Percentiles rank a stretch among this genome's conserved stretches.
These are phyloP conservation scores for Chrysanthemum makinoi DNA, from an alignment of 129 eudicot genomes.

Conservation along the genomic window DNA sequence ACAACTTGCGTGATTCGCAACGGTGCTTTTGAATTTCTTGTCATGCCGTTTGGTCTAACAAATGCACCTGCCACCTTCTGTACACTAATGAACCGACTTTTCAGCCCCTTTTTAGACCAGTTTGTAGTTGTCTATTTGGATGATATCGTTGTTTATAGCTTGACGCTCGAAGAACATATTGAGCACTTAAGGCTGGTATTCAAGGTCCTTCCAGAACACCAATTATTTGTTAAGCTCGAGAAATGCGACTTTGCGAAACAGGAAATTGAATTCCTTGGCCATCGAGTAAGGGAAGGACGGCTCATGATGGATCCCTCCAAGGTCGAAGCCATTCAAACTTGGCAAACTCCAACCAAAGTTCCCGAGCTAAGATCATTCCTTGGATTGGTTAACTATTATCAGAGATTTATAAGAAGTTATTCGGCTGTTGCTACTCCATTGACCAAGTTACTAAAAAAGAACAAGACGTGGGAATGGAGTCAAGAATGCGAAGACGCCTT, in stretches of 20 bases:
- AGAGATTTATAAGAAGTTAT: not conserved
- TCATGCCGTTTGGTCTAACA: not conserved
- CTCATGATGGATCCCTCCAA: not conserved
- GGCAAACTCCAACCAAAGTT: not conserved
- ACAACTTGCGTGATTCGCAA: not conserved
- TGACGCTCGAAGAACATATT: not conserved
- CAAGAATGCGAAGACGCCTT: not conserved
- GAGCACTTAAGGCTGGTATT: not conserved
- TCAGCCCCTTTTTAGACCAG: not conserved
- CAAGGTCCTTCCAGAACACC: not conserved
- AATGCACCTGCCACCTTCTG: not conserved
- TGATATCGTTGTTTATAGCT: not conserved
- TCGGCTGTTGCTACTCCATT: not conserved
- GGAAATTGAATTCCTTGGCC: not conserved
- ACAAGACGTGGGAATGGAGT: not conserved
- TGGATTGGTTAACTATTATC: not conserved
- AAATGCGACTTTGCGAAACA: slow-evolving; percentile 1
- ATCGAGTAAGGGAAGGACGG: not conserved
- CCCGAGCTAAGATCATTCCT: not conserved
- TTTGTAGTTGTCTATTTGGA: not conserved
- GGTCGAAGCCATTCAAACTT: not conserved
- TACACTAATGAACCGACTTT: not conserved
- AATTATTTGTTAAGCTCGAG: not conserved
- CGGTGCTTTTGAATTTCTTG: not conserved
- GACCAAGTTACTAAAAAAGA: not conserved